Evolutionary conservation across 2,329 filamentous ascomycete genomes (phyloP).

Genomic region (Aspergillus quadricinctus): DNA sequence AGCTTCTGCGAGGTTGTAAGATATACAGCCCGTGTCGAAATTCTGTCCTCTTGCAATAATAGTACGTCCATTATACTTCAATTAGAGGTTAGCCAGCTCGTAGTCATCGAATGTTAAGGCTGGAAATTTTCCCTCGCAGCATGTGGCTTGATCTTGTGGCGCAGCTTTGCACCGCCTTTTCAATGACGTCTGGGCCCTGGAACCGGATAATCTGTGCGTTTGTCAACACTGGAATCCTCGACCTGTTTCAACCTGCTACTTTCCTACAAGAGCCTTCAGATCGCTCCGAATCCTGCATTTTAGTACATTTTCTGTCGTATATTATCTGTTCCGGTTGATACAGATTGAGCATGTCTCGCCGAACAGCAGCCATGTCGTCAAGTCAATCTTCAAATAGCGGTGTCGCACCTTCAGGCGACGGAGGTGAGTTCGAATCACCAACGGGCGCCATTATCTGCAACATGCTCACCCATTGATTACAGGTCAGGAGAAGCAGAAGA

Average conservation of each 20-base stretch:
- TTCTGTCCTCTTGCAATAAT: neutral
- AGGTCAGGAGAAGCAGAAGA: conserved; percentile 48
- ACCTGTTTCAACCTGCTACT: neutral
- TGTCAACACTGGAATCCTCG: conserved; percentile 25
- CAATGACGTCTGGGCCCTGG: conserved; percentile 33
- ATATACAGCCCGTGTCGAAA: conserved; percentile 19
- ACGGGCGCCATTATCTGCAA: conserved; percentile 2
- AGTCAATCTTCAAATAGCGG: conserved; percentile 25
- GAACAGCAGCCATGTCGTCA: conserved; percentile 33
- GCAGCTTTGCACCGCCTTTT: conserved; percentile 22
- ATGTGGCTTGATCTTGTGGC: conserved; percentile 27
- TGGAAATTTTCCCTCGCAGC: neutral
- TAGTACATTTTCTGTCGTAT: neutral
- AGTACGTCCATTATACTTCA: neutral
- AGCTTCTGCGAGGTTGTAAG: conserved; percentile 26
- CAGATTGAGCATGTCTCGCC: conserved; percentile 36
- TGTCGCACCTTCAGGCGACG: conserved; percentile 26
- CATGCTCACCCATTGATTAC: conserved; percentile 10
- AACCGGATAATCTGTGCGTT: conserved; percentile 27
- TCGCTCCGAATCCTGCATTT: neutral
- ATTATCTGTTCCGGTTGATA: conserved; percentile 1
- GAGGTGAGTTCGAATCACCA: conserved; percentile 26
- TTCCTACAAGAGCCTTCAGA: neutral
- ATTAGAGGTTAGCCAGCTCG: neutral
- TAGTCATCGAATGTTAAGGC: neutral